These are phyloP conservation scores for Nepenthes mirabilis DNA, from an alignment of 148 eudicot genomes.

Conservation along the genomic window DNA sequence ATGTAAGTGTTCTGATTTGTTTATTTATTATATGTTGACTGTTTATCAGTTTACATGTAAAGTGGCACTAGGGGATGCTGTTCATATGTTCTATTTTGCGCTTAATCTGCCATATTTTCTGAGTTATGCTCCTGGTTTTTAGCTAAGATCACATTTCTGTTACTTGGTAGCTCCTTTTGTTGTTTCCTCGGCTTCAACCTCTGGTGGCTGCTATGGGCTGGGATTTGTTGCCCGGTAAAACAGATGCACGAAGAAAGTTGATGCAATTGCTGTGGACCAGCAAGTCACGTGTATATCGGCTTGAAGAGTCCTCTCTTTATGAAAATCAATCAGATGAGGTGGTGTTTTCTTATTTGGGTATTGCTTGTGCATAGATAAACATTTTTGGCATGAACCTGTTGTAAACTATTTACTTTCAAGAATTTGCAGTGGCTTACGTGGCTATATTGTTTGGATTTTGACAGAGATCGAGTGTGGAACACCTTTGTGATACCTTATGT, in stretches of 20 bases:
- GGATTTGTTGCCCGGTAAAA: slow-evolving; percentile 88
- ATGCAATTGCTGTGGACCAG: slow-evolving; percentile 90
- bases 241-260: slow-evolving; percentile 58
- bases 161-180: slow-evolving; percentile 47
- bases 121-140: not conserved
- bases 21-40: too few species aligned
- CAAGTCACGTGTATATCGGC: slow-evolving; percentile 60
- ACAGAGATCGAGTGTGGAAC: slow-evolving; percentile 73
- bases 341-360: slow-evolving; percentile 4
- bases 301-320: slow-evolving; percentile 64
- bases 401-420: not conserved
- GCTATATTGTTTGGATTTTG: slow-evolving; percentile 12
- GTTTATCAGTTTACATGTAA: too few species aligned
- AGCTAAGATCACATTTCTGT: slow-evolving; percentile 12
- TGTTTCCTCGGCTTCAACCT: slow-evolving; percentile 94
- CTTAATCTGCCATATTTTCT: too few species aligned
- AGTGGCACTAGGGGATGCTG: too few species aligned
- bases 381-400: not conserved
- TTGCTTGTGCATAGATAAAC: not conserved
- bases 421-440: not conserved
- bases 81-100: too few species aligned
- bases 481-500: slow-evolving; percentile 88
- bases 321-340: slow-evolving; percentile 77
- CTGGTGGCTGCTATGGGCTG: slow-evolving; percentile 92
- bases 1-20: slow-evolving; percentile 28